Evolutionary conservation across 768 basidiomycete species (phyloP), one percentile per base, ranked within the genome.

Genomic region (Multifurca ochricompacta): DNA sequence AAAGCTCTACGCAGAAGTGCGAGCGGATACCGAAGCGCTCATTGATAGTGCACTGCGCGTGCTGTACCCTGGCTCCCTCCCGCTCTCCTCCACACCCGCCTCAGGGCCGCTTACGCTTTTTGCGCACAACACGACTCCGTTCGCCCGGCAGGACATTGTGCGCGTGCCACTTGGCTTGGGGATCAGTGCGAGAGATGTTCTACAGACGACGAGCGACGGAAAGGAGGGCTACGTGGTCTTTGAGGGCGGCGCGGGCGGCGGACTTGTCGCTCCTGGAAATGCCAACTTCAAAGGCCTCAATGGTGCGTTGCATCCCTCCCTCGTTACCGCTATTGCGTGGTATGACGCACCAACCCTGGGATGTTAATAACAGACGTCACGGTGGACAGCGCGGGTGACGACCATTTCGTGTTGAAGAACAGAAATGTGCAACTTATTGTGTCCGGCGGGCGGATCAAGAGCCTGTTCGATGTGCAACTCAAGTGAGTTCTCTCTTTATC

Each of bases 101-200:
- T 3, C 50, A 63, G 71, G 34, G 60, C 69, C 51, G 71, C 49
- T 35, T 69, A 54, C 62, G 68, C 8, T 96, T 42, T 72, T 90
- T 30, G 89, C 81, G 0, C 78, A 87, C 72, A 97, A 98, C 66
- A 88, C 90, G 0, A 85, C 91, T 0, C 81, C 80, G 59, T 81
- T 88, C 67, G 74, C 86, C 31, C 80, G 95, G 19, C 81, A 79
- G 50, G 92, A 94, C 53, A 75, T 97, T 53, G 72, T 95, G 61
- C 73, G 77, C 58, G 70, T 93, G 6, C 85, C 87, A 0, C 63
- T 87, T 5, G 55, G 64, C 9, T 75, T 74, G 39, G 69, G 71
- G 1, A 72, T 71, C 9, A 60, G 73, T 1, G 65, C 65, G 59
- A 64, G 73, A 1, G 73, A 79, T 52, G 74, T 85, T 6, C 72